Conservation (phyloP, 1,284 basidiomycete genomes). For the Chondrostereum purpureum region DNA sequence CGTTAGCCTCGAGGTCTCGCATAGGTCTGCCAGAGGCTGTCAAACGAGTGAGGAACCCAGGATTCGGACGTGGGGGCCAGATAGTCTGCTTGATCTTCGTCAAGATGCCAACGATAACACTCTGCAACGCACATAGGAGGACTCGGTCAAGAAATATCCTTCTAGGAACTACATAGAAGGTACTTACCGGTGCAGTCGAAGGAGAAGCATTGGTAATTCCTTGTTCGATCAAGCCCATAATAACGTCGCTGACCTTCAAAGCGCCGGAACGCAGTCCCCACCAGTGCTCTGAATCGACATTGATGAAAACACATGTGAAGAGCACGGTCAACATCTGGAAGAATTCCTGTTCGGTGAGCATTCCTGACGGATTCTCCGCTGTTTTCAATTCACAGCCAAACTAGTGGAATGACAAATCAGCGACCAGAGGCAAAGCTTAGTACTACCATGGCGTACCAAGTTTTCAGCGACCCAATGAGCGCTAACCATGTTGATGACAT, state of each 20-base stretch:
- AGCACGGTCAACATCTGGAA: background rate
- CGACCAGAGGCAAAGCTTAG: background rate
- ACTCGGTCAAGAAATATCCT: background rate
- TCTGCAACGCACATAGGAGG: conserved; percentile 31
- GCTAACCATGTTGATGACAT: conserved; percentile 63
- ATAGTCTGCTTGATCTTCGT: conserved; percentile 48
- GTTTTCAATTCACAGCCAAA: conserved; percentile 1
- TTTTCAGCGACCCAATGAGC: conserved; percentile 67
- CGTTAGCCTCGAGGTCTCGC: conserved; percentile 41
- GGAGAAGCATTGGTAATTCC: background rate
- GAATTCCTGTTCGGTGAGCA: background rate
- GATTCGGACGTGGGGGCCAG: background rate
- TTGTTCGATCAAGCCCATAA: background rate
- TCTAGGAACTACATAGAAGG: background rate
- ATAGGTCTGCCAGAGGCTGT: conserved; percentile 37
- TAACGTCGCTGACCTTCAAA: background rate
- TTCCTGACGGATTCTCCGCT: conserved; percentile 1
- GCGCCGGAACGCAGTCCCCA: background rate
- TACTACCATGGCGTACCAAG: conserved; percentile 33
- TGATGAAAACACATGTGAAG: background rate
- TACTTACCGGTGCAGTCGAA: background rate
- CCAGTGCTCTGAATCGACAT: background rate
- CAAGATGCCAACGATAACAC: conserved; percentile 54
- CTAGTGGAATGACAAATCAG: background rate
- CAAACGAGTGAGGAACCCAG: background rate